Evolutionary conservation across 2,329 filamentous ascomycete species (phyloP), one percentile per base, ranked within the genome.

Genomic region (Mariannaea sp.): DNA sequence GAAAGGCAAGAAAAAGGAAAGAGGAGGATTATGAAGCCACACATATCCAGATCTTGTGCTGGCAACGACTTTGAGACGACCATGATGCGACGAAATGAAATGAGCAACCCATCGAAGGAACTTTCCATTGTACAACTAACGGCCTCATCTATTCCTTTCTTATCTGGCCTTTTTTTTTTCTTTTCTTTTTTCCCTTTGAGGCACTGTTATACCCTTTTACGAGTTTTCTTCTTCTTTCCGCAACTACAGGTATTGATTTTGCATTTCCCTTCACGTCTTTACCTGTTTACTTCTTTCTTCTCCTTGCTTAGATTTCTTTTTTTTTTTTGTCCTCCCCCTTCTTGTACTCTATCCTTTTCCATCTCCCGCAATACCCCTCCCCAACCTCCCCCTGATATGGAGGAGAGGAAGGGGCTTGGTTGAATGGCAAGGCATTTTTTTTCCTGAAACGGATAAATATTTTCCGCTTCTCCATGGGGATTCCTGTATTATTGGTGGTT

Each of bases 171-270:
- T 43, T 43, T 43, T 30, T 43, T 42, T 29, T 30, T 40, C 19
- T 22, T 14, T 30, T 24, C 7, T 16, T 5, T 16, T 46, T 14
- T 20, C 14, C 26, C n/a, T 27, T 45, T 24, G 27, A 33, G 17
- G 24, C 24, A 24, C 36, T 17, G 40, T 33, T 43, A 50, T 50
- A 50, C 47, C 47, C 48, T 19, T n/a, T 45, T 51, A 26, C n/a
- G 24, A 33, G 13, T 22, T 22, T 20, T 17, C 33, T 17, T 44
- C 13, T 45, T 30, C 38, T 8, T 50, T 43, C 55, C 55, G 44
- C 45, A 5, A 20, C 43, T 33, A 30, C 22, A 26, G 27, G 3
- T 33, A 29, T 6, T 26, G 38, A 35, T 41, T n/a, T 14, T 5
- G n/a, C 12, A 22, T 27, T 22, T 26, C n/a, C 13, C 22, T 30